Conservation (phyloP, 2,329 filamentous ascomycete species). For the Colletotrichum sidae region DNA sequence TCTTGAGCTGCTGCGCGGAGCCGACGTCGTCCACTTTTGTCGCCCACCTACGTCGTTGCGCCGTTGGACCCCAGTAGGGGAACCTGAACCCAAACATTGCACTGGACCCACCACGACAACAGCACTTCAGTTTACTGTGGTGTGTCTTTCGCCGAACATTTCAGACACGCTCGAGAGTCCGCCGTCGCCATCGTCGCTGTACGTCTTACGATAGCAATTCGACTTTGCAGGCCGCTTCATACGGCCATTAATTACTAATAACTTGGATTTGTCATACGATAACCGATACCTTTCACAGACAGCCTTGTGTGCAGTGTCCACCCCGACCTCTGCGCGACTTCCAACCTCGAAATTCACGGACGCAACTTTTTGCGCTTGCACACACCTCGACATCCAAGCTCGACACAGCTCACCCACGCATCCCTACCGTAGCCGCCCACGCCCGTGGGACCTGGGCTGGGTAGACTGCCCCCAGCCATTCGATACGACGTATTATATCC, state of each 20-base stretch:
- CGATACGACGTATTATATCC: conserved; percentile 5
- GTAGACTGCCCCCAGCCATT: conserved; percentile 15
- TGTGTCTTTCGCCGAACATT: too few relatives aligned
- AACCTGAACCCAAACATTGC: conserved; percentile 31
- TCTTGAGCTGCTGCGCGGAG: conserved; percentile 19
- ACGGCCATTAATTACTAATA: conserved; percentile 32
- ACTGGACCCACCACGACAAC: conserved; percentile 32
- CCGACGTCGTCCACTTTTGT: conserved; percentile 10
- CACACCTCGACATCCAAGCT: conserved; percentile 24
- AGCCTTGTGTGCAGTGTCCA: conserved; percentile 2
- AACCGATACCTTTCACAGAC: not conserved
- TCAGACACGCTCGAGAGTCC: conserved; percentile 11
- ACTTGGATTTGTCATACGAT: conserved; percentile 14
- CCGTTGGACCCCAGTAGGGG: conserved; percentile 4
- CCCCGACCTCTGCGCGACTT: conserved; percentile 26
- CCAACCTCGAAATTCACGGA: conserved; percentile 35
- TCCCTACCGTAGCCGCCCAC: conserved; percentile 15
- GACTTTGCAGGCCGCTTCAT: conserved; percentile 1
- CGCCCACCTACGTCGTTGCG: conserved; percentile 6
- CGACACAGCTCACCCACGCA: conserved; percentile 25
- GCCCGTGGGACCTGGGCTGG: conserved; percentile 11
- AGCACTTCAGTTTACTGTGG: conserved; percentile 11
- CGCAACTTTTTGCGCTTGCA: conserved; percentile 35
- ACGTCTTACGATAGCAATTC: conserved; percentile 19
- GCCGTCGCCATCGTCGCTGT: conserved; percentile 24